phyloP scores from a whole-genome alignment of 768 basidiomycete genomes.

The Agaricus sinodeliciosus region DNA sequence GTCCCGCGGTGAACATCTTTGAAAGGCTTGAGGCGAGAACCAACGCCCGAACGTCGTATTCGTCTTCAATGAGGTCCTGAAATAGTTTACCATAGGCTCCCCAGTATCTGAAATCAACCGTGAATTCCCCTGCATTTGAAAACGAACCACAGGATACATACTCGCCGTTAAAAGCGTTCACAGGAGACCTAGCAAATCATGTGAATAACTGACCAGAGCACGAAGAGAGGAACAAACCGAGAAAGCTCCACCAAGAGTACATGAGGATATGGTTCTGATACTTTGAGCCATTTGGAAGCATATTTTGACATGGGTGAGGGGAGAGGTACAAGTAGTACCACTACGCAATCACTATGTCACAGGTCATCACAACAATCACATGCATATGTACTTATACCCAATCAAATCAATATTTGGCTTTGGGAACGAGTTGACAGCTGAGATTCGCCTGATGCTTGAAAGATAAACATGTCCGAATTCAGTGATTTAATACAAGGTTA shows the following conservation, averaged over 20 bases:
- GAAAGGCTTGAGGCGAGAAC: conserved; percentile 67
- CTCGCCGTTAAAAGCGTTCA: conserved; percentile 60
- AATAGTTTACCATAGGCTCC: conserved; percentile 58
- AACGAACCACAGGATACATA: conserved; percentile 15
- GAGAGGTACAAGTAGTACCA: too few species aligned
- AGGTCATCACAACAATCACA: background rate
- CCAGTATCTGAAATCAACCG: conserved; percentile 59
- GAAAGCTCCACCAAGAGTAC: conserved; percentile 40
- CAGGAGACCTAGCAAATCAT: conserved; percentile 39
- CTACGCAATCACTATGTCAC: too few species aligned
- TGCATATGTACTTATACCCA: background rate
- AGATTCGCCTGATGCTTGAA: too few species aligned
- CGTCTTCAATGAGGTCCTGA: conserved; percentile 43
- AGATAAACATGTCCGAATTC: too few species aligned
- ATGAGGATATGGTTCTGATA: conserved; percentile 38
- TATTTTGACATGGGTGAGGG: conserved; percentile 20
- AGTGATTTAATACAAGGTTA: background rate
- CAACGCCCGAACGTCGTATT: conserved; percentile 53
- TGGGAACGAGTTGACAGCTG: too few species aligned
- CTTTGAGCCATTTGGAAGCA: conserved; percentile 39
- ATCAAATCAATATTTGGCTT: too few species aligned
- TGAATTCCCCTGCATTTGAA: background rate
- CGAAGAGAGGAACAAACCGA: conserved; percentile 24
- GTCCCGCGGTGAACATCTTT: conserved; percentile 76
- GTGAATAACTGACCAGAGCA: background rate